Conservation (phyloP, 2,329 filamentous ascomycete species). For the Pseudogymnoascus sp. region DNA sequence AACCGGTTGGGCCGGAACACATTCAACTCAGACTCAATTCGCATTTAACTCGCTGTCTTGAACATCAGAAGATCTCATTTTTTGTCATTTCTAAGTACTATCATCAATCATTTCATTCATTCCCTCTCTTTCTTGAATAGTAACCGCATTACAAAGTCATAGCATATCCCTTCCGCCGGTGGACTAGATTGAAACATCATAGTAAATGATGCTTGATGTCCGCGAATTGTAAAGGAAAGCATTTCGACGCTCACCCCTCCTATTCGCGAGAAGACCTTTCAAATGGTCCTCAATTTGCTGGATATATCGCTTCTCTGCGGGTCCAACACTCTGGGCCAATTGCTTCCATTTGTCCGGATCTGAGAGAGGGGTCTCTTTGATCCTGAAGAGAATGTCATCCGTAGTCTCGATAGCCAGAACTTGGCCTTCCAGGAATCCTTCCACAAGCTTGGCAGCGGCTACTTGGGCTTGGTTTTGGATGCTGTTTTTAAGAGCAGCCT, state of each 20-base stretch:
- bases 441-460: slow-evolving; percentile 53
- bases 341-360: slow-evolving; percentile 79
- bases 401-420: slow-evolving; percentile 83
- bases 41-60: not conserved
- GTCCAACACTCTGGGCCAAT: slow-evolving; percentile 68
- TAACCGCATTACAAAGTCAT: not conserved
- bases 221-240: slow-evolving; percentile 90
- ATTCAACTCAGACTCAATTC: not conserved
- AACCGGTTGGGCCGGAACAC: not conserved
- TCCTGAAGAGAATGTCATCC: slow-evolving; percentile 70
- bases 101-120: slow-evolving; percentile 6
- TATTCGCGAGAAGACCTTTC: slow-evolving; percentile 49
- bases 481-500: slow-evolving; percentile 69
- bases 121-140: not conserved
- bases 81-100: not conserved
- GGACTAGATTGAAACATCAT: slow-evolving; percentile 54
- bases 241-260: slow-evolving; percentile 55
- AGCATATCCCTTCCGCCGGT: slow-evolving; percentile 8
- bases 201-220: slow-evolving; percentile 75
- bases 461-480: slow-evolving; percentile 73
- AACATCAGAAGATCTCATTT: not conserved
- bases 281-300: slow-evolving; percentile 75
- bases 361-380: slow-evolving; percentile 65
- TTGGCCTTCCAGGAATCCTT: slow-evolving; percentile 66
- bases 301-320: slow-evolving; percentile 73